These are phyloP conservation scores for Anthracocystis panici-leucophaei DNA, from an alignment of 1,284 basidiomycete genomes.

Conservation along the genomic window DNA sequence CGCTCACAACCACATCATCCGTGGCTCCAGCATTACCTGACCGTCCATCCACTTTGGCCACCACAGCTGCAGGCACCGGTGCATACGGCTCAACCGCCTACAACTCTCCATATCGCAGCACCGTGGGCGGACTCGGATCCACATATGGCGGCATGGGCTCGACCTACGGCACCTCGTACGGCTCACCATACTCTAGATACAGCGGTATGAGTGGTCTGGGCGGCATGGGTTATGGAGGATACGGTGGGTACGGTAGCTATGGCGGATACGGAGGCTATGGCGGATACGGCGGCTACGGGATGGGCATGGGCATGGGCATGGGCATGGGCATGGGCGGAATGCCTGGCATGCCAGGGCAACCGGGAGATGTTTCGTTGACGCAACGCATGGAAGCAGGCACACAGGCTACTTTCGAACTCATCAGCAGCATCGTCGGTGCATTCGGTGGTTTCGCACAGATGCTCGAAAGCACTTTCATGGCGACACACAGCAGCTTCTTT, in stretches of 20 bases:
- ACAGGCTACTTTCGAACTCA: slow-evolving; percentile 89
- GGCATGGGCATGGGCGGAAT: slow-evolving; percentile 60
- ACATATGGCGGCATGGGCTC: slow-evolving; percentile 64
- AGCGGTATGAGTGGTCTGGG: slow-evolving; percentile 55
- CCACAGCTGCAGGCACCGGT: slow-evolving; percentile 21
- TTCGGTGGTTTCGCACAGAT: slow-evolving; percentile 97
- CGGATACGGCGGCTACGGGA: slow-evolving; percentile 50
- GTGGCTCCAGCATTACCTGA: slow-evolving; percentile 63
- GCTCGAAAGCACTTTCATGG: slow-evolving; percentile 98
- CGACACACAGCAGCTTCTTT: slow-evolving; percentile 97
- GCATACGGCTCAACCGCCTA: slow-evolving; percentile 42
- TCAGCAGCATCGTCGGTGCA: slow-evolving; percentile 94
- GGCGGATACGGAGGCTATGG: slow-evolving; percentile 58
- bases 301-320: slow-evolving; percentile 57
- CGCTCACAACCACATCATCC: slow-evolving; percentile 28
- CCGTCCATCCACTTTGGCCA: slow-evolving; percentile 56
- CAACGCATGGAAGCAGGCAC: slow-evolving; percentile 90
- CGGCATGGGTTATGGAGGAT: slow-evolving; percentile 49
- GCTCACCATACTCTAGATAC: slow-evolving; percentile 65
- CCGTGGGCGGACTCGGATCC: slow-evolving; percentile 55
- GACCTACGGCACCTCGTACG: slow-evolving; percentile 59
- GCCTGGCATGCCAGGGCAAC: slow-evolving; percentile 60
- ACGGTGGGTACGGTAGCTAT: slow-evolving; percentile 52
- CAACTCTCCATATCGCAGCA: slow-evolving; percentile 49
- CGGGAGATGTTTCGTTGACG: slow-evolving; percentile 75